These are phyloP conservation scores for Neodidymelliopsis sp. DNA, from an alignment of 2,329 filamentous ascomycete species.

Conservation along the genomic window DNA sequence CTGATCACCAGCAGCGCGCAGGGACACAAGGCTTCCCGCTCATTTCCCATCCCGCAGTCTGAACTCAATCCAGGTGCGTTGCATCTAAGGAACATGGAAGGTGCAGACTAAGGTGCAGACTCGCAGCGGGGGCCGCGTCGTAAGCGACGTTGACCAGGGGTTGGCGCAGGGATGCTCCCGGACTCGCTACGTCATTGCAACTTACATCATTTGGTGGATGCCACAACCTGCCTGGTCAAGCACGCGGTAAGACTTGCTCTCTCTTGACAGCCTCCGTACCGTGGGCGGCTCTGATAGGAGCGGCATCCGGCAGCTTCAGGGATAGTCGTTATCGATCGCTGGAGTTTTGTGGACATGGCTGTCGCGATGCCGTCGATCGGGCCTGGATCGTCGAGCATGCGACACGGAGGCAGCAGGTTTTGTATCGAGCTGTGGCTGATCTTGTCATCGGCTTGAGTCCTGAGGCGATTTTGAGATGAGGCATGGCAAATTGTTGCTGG, in stretches of 20 bases:
- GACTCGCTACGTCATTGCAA: conserved; percentile 27
- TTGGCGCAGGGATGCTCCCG: conserved; percentile 20
- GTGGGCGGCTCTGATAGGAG: conserved; percentile 27
- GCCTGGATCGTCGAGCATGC: conserved; percentile 28
- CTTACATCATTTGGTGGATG: conserved; percentile 16
- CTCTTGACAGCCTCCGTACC: conserved; percentile 15
- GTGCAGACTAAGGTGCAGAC: conserved; percentile 18
- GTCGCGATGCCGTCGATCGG: conserved; percentile 40
- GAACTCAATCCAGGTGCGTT: conserved; percentile 11
- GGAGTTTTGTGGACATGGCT: conserved; percentile 22
- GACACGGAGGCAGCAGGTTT: conserved; percentile 15
- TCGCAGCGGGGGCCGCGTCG: conserved; percentile 15
- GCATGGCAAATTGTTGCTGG: not conserved
- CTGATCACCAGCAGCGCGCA: conserved; percentile 16
- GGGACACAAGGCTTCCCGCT: conserved; percentile 12
- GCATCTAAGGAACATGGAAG: conserved; percentile 15
- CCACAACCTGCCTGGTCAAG: conserved; percentile 31
- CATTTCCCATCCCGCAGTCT: conserved; percentile 12
- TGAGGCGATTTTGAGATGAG: not conserved
- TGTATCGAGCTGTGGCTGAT: conserved; percentile 8
- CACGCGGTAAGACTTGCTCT: conserved; percentile 27
- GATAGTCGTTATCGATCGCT: conserved; percentile 19
- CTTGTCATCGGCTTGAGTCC: not conserved
- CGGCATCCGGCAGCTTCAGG: conserved; percentile 22
- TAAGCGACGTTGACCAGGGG: conserved; percentile 24